Conservation (phyloP, 108 stramenopile genomes). For the Fistulifera solaris region DNA sequence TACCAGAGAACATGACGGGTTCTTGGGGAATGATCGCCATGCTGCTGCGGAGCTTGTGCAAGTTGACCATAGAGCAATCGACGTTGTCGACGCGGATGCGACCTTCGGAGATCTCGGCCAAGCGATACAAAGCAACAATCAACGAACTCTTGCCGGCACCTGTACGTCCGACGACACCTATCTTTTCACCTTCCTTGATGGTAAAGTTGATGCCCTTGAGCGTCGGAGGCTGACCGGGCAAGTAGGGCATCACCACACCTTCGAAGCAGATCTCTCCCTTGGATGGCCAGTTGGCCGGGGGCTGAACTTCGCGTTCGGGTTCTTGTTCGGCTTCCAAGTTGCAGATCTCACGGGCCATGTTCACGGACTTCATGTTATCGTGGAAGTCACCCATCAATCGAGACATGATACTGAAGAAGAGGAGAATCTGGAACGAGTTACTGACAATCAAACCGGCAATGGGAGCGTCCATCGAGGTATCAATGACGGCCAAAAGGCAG, state of each 20-base stretch:
- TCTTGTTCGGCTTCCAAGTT: too few relatives aligned
- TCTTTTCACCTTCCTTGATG: constrained; percentile 60
- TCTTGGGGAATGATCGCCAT: constrained; percentile 96
- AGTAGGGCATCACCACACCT: constrained; percentile 65
- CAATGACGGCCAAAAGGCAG: too few relatives aligned
- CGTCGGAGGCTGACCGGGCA: constrained; percentile 75
- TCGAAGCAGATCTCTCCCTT: constrained; percentile 62
- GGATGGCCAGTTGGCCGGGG: constrained; percentile 46
- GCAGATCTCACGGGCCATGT: too few relatives aligned
- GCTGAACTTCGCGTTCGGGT: too few relatives aligned
- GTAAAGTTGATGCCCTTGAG: constrained; percentile 73
- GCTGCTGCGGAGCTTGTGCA: constrained; percentile 60
- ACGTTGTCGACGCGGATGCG: constrained; percentile 82
- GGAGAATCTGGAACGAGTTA: too few relatives aligned
- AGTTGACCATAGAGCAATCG: constrained; percentile 59
- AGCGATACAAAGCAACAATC: constrained; percentile 67
- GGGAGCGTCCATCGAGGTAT: too few relatives aligned
- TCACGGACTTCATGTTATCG: too few relatives aligned
- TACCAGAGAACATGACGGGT: constrained; percentile 89
- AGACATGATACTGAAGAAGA: too few relatives aligned
- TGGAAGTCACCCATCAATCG: too few relatives aligned
- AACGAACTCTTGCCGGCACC: constrained; percentile 69
- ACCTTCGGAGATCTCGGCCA: constrained; percentile 45
- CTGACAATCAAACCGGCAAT: too few relatives aligned
- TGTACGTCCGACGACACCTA: constrained; percentile 81